Base-by-base conservation (phyloP, 2,329 filamentous ascomycete species). In the Dryadomyces sulphureus region DNA sequence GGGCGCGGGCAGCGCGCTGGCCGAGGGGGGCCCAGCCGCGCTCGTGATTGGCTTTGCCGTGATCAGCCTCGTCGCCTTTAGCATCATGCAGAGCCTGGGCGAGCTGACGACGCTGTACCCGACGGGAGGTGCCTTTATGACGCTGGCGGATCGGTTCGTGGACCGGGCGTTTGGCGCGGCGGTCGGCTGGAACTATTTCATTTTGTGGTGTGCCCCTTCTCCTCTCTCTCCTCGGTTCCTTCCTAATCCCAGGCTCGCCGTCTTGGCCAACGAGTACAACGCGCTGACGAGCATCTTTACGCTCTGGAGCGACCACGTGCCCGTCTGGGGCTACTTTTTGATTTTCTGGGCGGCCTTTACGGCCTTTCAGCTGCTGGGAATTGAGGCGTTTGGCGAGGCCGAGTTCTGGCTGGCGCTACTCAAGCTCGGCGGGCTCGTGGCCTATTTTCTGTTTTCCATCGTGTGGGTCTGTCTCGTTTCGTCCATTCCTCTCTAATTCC, bases 361-460 rank as follows among this genome's bases (percentile, higher is more conserved):
- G 1, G 68, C 64, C 0, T 77, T 87, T 48, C 84, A 87, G 55
- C 68, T 87, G 30, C 65, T 87, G 1, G 81, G 81, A 1, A 79
- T 88, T 1, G 75, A 79, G 54, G 76, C 79, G 4, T 89, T 87
- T 57, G 84, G 84, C 14, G 84, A 89, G 57, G 77, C 81, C 9
- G 84, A 90, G 57, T 87, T 88, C 56, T 88, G 82, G 81, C 73
- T 88, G 47, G 79, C 82, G 1, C 69, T 81, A 16, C 62, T 87
- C 57, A 89, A 89, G 57, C 70, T 88, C 5, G 58, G 79, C 3
- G 80, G 81, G 1, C 64, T 88, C 1, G 64, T 82, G 2, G 81
- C 81, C 1, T 85, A 82, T 60, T 84, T 84, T 59, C 65, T 88
- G 52, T 85, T 87, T 55, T 73, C 80, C 43, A 81, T 86, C 48